A percentile compares a stretch with the other conserved stretches of the same genome.
phyloP scores from a whole-genome alignment of 768 basidiomycete genomes.

The Termitomyces sp. region DNA sequence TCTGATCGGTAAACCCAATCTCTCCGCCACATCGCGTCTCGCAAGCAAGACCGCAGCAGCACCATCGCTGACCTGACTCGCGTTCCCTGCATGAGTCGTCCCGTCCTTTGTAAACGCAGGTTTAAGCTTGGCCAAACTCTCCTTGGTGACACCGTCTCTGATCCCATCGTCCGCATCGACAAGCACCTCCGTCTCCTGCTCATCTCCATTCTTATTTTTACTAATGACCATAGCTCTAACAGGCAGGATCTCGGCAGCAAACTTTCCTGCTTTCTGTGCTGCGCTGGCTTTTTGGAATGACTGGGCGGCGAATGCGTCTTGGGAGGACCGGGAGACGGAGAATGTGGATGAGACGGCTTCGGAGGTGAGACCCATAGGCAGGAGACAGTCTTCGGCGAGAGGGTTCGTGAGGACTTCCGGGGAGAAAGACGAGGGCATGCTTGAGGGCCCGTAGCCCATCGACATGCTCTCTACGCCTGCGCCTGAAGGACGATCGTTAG shows the following conservation, averaged over 20 bases:
- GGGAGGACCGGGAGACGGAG: slow-evolving; percentile 45
- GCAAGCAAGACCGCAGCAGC: slow-evolving; percentile 86
- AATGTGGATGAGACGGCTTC: slow-evolving; percentile 85
- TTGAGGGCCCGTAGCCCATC: slow-evolving; percentile 53
- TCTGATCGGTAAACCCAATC: slow-evolving; percentile 78
- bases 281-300: slow-evolving; percentile 83
- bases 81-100: slow-evolving; percentile 76
- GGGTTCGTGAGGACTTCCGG: slow-evolving; percentile 59
- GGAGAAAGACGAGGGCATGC: slow-evolving; percentile 52
- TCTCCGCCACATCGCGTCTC: slow-evolving; percentile 73
- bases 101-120: slow-evolving; percentile 79
- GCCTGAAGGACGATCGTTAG: no score
- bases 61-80: slow-evolving; percentile 88
- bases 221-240: slow-evolving; percentile 51
- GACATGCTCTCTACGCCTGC: slow-evolving; percentile 87
- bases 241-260: slow-evolving; percentile 81
- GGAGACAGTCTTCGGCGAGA: slow-evolving; percentile 74
- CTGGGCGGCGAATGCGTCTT: slow-evolving; percentile 80
- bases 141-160: slow-evolving; percentile 75
- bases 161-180: slow-evolving; percentile 86
- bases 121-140: slow-evolving; percentile 76
- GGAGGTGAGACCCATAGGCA: slow-evolving; percentile 94
- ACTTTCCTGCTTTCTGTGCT: slow-evolving; percentile 77
- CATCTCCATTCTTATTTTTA: slow-evolving; percentile 65
- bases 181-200: slow-evolving; percentile 56